phyloP scores from a whole-genome alignment of 2,329 filamentous ascomycete genomes.

The Xylaria sp. region DNA sequence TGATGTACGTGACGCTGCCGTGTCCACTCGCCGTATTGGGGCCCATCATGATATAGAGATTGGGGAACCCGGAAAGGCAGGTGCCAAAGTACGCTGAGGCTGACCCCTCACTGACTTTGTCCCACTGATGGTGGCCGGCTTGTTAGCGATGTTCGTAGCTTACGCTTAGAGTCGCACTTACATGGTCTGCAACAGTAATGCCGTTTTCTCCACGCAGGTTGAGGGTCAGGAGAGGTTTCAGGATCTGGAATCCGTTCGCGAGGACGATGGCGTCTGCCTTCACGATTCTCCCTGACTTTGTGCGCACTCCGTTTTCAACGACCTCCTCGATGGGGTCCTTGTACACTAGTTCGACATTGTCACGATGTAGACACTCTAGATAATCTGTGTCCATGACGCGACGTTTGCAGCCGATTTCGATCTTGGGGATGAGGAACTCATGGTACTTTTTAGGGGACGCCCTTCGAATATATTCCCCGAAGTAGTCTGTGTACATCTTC shows the following conservation, averaged over 20 bases:
- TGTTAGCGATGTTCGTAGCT: neutral
- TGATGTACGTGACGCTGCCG: slow-evolving; percentile 16
- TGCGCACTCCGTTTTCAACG: slow-evolving; percentile 28
- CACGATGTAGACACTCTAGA: slow-evolving; percentile 24
- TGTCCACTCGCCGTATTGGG: slow-evolving; percentile 32
- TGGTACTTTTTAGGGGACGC: slow-evolving; percentile 26
- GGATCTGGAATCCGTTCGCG: slow-evolving; percentile 29
- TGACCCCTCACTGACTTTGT: slow-evolving; percentile 23
- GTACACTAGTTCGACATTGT: slow-evolving; percentile 31
- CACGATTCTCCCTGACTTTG: slow-evolving; percentile 26
- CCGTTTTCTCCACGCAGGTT: slow-evolving; percentile 26
- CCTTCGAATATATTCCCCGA: slow-evolving; percentile 19
- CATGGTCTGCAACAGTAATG: slow-evolving; percentile 20
- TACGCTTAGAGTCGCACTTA: slow-evolving; percentile 9
- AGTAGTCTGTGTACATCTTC: slow-evolving; percentile 15
- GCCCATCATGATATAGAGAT: slow-evolving; percentile 32
- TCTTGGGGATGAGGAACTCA: slow-evolving; percentile 29
- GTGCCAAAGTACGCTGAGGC: slow-evolving; percentile 32
- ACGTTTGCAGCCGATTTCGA: slow-evolving; percentile 30
- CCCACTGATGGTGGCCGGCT: slow-evolving; percentile 17
- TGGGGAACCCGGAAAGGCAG: slow-evolving; percentile 31
- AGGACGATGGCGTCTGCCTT: slow-evolving; percentile 31
- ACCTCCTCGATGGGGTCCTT: slow-evolving; percentile 30
- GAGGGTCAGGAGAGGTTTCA: slow-evolving; percentile 6
- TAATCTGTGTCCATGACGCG: slow-evolving; percentile 33